Evolutionary conservation across 192 early-diverging fungal genomes (phyloP).

Genomic region (Geranomyces variabilis): DNA sequence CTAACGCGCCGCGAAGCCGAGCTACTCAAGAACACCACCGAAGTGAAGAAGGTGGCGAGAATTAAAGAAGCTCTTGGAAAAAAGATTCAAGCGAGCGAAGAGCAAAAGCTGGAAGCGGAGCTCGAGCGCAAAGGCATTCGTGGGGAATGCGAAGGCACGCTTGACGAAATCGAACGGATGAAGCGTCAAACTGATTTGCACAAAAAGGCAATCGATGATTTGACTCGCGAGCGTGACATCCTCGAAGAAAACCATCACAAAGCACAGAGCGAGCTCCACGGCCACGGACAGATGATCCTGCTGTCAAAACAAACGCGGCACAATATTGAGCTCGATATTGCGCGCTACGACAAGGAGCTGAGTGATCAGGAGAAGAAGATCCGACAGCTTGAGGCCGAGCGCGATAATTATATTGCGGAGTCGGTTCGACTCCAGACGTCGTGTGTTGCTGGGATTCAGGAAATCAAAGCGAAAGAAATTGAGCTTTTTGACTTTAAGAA

Average conservation of each 20-base stretch:
- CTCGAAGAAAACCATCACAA: conserved; percentile 47
- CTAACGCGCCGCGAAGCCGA: conserved; percentile 49
- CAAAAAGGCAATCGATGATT: conserved; percentile 59
- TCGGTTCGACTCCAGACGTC: conserved; percentile 40
- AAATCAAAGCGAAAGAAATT: conserved; percentile 61
- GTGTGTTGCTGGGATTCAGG: conserved; percentile 46
- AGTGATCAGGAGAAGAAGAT: conserved; percentile 35
- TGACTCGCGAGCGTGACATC: conserved; percentile 55
- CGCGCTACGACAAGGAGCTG: conserved; percentile 38
- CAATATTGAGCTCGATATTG: conserved; percentile 62
- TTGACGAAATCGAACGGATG: conserved; percentile 42
- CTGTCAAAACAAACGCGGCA: conserved; percentile 54
- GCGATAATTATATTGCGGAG: conserved; percentile 50
- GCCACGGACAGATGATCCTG: conserved; percentile 37
- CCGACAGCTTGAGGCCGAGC: conserved; percentile 42
- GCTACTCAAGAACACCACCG: conserved; percentile 45
- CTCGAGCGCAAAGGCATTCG: conserved; percentile 49
- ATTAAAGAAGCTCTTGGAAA: conserved; percentile 57
- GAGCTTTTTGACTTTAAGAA: conserved; percentile 63
- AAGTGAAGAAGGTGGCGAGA: conserved; percentile 53
- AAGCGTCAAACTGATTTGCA: conserved; percentile 49
- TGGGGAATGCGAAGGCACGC: conserved; percentile 41
- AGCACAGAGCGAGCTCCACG: conserved; percentile 43
- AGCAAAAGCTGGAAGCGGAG: conserved; percentile 58
- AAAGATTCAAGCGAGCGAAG: conserved; percentile 60